Evolutionary conservation across 805 yeast genomes (phyloP), one percentile per base, ranked within the genome.

Genomic region (Candida endomychidarum): DNA sequence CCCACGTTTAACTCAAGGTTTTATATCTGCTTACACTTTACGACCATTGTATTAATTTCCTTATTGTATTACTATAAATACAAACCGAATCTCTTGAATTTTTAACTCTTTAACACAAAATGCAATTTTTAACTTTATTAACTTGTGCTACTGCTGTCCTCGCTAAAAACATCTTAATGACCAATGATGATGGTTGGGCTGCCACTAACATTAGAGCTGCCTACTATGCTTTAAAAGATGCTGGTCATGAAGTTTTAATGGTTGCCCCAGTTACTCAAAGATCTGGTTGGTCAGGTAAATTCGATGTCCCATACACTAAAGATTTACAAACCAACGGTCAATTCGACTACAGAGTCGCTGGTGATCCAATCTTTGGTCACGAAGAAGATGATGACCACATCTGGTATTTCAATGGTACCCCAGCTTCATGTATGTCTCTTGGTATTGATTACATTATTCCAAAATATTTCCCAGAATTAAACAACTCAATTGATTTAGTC

Each of bases 351-450:
- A 70, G 63, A 45, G 63, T 62, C 42, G 57, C 53, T 3, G 81
- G 80, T 29, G 65, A 65, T 19, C 78, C 80, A 47, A 65, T 78
- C 15, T 76, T 79, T 78, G 80, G 78, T 34, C 71, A 71, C 48
- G 80, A 76, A 39, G 50, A 39, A 15, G 43, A 53, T 36, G 51
- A 53, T 36, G 17, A 21, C 38, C 64, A 71, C 44, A 57, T 70
- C 46, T 75, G 80, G 80, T 75, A 75, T 56, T 73, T 75, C 62
- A 72, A 74, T 48, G 80, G 77, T 45, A 72, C 80, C 12, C 81
- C 81, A 43, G 75, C 78, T 32, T 65, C 77, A 10, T 71, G 71
- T 53, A 75, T 74, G 31, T 67, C 75, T 4, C 67, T 73, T 48
- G 79, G 67, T 18, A 57, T 74, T 40, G 70, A 70, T 37, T 73